These are phyloP conservation scores for Monilinia vaccinii-corymbosi DNA, from an alignment of 2,329 filamentous ascomycete genomes.

Conservation along the genomic window DNA sequence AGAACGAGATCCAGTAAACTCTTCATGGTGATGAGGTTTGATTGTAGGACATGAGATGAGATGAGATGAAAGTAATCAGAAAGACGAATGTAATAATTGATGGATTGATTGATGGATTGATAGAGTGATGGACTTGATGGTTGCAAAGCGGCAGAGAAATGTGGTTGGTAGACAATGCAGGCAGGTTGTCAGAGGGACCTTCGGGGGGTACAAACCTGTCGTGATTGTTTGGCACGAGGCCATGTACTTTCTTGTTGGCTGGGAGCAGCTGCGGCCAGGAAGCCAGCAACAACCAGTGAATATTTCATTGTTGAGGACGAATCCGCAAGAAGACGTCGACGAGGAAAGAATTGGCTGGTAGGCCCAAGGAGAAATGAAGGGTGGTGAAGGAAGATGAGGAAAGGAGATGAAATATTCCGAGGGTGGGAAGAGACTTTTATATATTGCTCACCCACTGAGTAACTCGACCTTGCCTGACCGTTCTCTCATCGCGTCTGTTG, in stretches of 20 bases:
- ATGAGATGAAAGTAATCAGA: neutral
- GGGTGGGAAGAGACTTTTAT: no score
- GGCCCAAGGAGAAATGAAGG: no score
- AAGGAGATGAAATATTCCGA: no score
- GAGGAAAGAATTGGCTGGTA: neutral
- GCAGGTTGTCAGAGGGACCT: no score
- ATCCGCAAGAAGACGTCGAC: neutral
- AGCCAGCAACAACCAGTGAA: neutral
- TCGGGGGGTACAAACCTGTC: neutral
- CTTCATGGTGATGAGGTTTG: neutral
- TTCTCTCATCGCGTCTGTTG: no score
- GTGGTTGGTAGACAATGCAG: neutral
- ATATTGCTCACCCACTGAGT: no score
- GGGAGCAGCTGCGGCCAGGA: neutral
- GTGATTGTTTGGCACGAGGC: neutral
- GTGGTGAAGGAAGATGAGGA: no score
- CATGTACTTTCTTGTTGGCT: neutral
- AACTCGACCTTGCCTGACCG: no score
- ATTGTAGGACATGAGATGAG: neutral
- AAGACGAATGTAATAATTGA: neutral
- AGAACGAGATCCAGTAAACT: conserved; percentile 3
- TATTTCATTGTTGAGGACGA: neutral
- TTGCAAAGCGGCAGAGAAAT: neutral
- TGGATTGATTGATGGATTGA: neutral
- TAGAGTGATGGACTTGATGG: neutral